phyloP scores from a whole-genome alignment of 148 eudicot genomes.

The Diospyros lotus region DNA sequence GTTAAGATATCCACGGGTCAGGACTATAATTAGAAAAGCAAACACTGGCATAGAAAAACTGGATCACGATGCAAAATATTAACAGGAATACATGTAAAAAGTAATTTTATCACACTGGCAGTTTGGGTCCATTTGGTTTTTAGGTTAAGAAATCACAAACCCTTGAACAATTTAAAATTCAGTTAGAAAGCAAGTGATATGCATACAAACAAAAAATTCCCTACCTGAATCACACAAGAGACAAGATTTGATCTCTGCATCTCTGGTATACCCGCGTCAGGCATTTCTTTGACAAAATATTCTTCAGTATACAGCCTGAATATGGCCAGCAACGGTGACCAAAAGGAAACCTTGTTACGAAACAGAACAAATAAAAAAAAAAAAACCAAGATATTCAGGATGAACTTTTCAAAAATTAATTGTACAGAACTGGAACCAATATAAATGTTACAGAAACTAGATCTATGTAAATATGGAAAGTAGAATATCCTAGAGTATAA shows the following conservation, averaged over 20 bases:
- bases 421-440: no score
- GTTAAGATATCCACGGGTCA: background rate
- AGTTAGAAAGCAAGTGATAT: background rate
- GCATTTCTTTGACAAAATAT: slow-evolving; percentile 69
- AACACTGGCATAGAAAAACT: background rate
- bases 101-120: background rate
- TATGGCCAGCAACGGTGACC: background rate
- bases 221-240: slow-evolving; percentile 87
- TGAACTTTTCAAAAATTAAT: background rate
- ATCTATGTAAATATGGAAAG: no score
- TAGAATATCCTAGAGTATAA: no score
- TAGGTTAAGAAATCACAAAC: background rate
- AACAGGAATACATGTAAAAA: background rate
- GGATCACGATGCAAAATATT: background rate
- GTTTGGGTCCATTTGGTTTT: background rate
- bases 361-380: background rate
- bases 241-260: slow-evolving; percentile 94
- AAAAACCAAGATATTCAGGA: background rate
- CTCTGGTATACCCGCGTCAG: slow-evolving; percentile 89
- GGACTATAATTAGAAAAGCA: background rate
- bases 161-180: background rate
- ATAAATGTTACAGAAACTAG: no score
- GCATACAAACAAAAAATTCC: background rate
- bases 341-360: background rate
- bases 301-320: slow-evolving; percentile 92